A percentile compares a stretch with the other conserved stretches of the same genome.
Conservation (phyloP, 805 yeast genomes). For the Kregervanrija fluxuum region DNA sequence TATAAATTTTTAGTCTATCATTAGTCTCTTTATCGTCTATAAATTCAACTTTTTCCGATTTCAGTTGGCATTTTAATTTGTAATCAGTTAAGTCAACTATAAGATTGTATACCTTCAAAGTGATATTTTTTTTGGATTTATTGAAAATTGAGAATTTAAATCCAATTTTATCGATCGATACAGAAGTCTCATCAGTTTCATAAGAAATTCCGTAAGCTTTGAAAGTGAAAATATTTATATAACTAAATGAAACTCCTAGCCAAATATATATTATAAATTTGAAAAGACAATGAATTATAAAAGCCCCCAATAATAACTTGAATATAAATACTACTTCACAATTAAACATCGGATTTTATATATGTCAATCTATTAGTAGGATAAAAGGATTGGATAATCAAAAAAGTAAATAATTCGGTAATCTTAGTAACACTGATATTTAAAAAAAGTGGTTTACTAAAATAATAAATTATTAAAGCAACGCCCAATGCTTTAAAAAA, state of each 20-base stretch:
- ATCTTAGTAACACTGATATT: too few relatives aligned
- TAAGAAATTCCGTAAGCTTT: slow-evolving; percentile 13
- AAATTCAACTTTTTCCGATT: too few relatives aligned
- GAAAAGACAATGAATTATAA: background rate
- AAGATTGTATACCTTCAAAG: slow-evolving; percentile 7
- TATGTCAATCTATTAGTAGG: too few relatives aligned
- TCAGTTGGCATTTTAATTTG: too few relatives aligned
- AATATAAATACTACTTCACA: too few relatives aligned
- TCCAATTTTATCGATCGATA: slow-evolving; percentile 6
- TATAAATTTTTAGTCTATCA: background rate
- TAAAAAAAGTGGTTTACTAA: too few relatives aligned
- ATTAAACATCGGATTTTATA: too few relatives aligned
- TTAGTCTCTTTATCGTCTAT: background rate
- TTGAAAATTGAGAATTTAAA: slow-evolving; percentile 10
- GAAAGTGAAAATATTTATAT: slow-evolving; percentile 23
- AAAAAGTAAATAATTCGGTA: too few relatives aligned
- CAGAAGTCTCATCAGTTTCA: slow-evolving; percentile 3
- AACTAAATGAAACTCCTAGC: slow-evolving; percentile 23
- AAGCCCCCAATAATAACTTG: too few relatives aligned
- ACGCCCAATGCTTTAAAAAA: too few relatives aligned
- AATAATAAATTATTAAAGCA: too few relatives aligned
- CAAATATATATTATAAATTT: slow-evolving; percentile 1
- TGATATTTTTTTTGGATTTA: slow-evolving; percentile 9
- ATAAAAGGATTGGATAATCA: too few relatives aligned
- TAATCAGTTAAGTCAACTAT: background rate